phyloP scores from a whole-genome alignment of 129 eudicot genomes.

The Flaveria ramosissima region DNA sequence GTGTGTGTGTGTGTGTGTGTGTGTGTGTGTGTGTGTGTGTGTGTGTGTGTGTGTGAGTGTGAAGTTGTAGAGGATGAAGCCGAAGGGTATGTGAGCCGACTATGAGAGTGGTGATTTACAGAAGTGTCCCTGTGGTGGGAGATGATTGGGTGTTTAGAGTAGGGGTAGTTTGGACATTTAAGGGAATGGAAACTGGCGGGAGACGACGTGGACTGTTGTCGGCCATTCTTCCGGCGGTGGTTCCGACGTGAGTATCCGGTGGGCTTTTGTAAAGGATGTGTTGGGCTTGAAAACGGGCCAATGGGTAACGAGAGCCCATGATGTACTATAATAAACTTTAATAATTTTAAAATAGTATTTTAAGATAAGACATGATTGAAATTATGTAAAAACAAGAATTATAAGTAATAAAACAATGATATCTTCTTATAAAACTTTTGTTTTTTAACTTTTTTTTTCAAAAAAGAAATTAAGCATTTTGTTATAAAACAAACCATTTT shows the following conservation, averaged over 20 bases:
- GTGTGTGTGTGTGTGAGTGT: too few relatives aligned
- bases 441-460: too few relatives aligned
- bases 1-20: neutral
- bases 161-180: slow-evolving; percentile 30
- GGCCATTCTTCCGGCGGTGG: slow-evolving; percentile 27
- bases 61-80: slow-evolving; percentile 3
- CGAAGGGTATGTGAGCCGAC: slow-evolving; percentile 30
- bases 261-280: neutral
- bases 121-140: slow-evolving; percentile 9
- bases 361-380: too few relatives aligned
- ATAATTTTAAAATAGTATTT: too few relatives aligned
- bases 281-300: slow-evolving; percentile 4
- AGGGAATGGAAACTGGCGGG: slow-evolving; percentile 49
- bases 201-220: slow-evolving; percentile 56
- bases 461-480: too few relatives aligned
- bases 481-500: too few relatives aligned
- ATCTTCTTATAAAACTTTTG: too few relatives aligned
- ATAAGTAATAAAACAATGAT: too few relatives aligned
- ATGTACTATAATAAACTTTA: too few relatives aligned
- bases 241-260: slow-evolving; percentile 11
- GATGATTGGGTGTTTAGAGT: neutral
- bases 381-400: too few relatives aligned
- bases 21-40: slow-evolving; percentile 2
- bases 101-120: slow-evolving; percentile 17
- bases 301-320: neutral